Conservation (phyloP, 495 filamentous ascomycete genomes). For the Xylaria curta region DNA sequence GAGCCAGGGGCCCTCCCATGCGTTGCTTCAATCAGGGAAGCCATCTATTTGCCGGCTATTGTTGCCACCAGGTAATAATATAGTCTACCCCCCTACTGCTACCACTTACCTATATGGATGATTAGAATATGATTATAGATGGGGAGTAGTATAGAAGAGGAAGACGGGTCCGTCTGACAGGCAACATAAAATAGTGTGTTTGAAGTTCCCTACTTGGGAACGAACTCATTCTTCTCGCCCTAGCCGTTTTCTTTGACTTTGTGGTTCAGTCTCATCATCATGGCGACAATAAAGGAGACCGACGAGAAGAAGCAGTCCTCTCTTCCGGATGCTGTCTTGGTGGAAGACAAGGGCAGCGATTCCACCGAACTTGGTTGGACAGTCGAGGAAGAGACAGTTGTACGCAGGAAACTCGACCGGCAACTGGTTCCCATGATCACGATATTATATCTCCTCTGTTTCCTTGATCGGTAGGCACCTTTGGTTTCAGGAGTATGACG, state of each 20-base stretch:
- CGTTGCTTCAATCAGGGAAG: conserved; percentile 36
- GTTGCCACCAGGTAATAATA: conserved; percentile 19
- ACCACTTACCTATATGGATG: conserved; percentile 11
- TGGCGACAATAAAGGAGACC: conserved; percentile 32
- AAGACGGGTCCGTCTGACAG: neutral
- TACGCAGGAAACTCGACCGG: conserved; percentile 61
- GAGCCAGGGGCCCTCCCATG: conserved; percentile 33
- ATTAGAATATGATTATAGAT: conserved; percentile 1
- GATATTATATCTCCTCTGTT: conserved; percentile 60
- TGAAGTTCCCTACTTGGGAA: neutral
- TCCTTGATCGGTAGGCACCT: conserved; percentile 49
- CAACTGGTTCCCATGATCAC: conserved; percentile 60
- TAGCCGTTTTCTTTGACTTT: neutral
- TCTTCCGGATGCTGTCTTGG: conserved; percentile 32
- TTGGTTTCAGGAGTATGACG: neutral
- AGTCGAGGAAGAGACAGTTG: conserved; percentile 54
- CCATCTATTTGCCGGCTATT: conserved; percentile 35
- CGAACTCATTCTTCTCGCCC: neutral
- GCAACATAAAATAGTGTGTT: conserved; percentile 5
- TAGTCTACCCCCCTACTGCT: conserved; percentile 24
- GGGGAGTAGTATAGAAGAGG: neutral
- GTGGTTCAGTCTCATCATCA: conserved; percentile 27
- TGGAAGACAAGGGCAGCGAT: conserved; percentile 37
- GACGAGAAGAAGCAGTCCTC: conserved; percentile 36
- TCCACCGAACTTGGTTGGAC: conserved; percentile 48